Percentiles rank a stretch among this genome's conserved stretches.
Evolutionary conservation across 208 protist genomes (phyloP).

Genomic region (Acanthamoeba divionensis): DNA sequence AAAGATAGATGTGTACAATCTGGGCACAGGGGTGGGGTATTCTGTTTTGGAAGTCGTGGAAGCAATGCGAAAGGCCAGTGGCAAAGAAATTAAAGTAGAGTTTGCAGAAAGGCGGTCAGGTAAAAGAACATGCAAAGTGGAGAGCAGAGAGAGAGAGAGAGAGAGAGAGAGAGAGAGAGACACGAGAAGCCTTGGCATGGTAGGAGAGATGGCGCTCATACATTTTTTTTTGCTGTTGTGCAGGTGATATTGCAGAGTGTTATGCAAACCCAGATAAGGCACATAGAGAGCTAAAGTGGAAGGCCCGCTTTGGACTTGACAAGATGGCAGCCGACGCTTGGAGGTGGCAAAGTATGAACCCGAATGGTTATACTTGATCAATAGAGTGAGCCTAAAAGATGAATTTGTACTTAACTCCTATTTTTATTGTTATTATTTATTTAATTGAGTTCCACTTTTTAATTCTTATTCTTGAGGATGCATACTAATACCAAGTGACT

Average conservation of each 20-base stretch:
- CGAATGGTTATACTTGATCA: conserved; percentile 73
- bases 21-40: conserved; percentile 92
- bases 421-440: no score
- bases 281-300: conserved; percentile 78
- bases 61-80: conserved; percentile 87
- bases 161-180: no score
- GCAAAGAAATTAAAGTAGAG: conserved; percentile 86
- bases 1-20: conserved; percentile 88
- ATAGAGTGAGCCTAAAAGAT: no score
- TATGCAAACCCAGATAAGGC: conserved; percentile 79
- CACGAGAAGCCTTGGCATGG: background rate
- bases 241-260: conserved; percentile 74
- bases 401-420: background rate
- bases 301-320: conserved; percentile 74
- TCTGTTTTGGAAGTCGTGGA: conserved; percentile 94
- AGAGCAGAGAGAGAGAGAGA: no score
- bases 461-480: no score
- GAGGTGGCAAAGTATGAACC: conserved; percentile 80
- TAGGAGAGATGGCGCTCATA: background rate
- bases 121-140: background rate
- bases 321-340: conserved; percentile 83
- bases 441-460: no score
- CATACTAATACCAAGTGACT: no score
- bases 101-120: conserved; percentile 63
- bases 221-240: background rate